phyloP scores from a whole-genome alignment of 352 stramenopile species.

The Globisporangium irregulare region DNA sequence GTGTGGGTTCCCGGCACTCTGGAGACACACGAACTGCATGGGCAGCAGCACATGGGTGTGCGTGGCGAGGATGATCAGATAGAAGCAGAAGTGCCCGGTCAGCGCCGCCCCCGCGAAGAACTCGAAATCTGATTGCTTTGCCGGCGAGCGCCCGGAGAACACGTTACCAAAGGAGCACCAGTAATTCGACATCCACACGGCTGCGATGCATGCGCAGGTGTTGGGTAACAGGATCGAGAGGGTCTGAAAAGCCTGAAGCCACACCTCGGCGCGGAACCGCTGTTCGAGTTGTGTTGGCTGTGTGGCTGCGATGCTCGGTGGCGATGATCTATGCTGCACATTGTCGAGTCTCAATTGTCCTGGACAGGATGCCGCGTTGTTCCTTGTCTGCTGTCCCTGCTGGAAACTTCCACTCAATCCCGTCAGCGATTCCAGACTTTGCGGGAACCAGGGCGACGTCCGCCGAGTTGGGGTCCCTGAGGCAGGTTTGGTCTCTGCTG shows the following conservation, averaged over 20 bases:
- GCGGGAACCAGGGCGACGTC: background rate
- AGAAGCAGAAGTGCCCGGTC: constrained; percentile 11
- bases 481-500: background rate
- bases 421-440: background rate
- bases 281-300: background rate
- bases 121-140: constrained; percentile 25
- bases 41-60: constrained; percentile 1
- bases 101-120: constrained; percentile 25
- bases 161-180: constrained; percentile 20
- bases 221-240: constrained; percentile 25
- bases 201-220: constrained; percentile 4
- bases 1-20: background rate
- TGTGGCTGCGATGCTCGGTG: background rate
- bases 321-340: background rate
- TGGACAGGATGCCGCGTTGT: background rate
- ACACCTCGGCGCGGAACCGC: constrained; percentile 5
- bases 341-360: background rate
- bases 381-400: background rate
- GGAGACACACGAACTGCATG: constrained; percentile 13
- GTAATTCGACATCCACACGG: constrained; percentile 18
- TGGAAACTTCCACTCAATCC: background rate
- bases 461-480: background rate
- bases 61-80: constrained; percentile 1
- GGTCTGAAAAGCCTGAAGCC: constrained; percentile 9
- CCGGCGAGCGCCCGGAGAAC: constrained; percentile 20